These are phyloP conservation scores for Phyllosticta capitalensis DNA, from an alignment of 2,329 filamentous ascomycete species.

Conservation along the genomic window DNA sequence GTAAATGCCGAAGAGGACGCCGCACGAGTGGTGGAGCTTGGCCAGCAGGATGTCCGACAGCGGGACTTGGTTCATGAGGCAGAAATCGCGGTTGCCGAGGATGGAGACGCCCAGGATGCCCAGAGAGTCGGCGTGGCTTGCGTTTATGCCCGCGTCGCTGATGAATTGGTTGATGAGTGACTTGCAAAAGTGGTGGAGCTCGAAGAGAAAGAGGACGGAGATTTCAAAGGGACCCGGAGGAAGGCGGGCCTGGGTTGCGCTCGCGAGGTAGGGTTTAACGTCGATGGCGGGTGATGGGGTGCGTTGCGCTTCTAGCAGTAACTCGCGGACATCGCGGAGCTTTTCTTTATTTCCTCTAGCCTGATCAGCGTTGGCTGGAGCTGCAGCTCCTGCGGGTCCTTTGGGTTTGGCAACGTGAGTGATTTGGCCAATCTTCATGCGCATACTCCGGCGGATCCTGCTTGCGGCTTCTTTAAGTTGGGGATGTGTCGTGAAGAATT, in stretches of 20 bases:
- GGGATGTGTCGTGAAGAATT: constrained; percentile 17
- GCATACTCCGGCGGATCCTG: constrained; percentile 24
- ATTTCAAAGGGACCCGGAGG: constrained; percentile 2
- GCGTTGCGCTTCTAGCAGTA: neutral
- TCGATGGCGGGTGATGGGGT: constrained; percentile 17
- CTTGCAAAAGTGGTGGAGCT: constrained; percentile 70
- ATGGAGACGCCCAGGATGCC: constrained; percentile 51
- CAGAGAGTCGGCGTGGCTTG: constrained; percentile 56
- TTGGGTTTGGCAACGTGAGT: constrained; percentile 16
- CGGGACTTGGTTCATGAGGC: constrained; percentile 39
- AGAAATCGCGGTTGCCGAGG: neutral
- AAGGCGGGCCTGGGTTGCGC: neutral
- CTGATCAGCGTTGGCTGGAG: neutral
- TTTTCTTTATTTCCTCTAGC: neutral
- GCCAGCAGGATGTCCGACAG: constrained; percentile 79
- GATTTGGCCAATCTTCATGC: constrained; percentile 25
- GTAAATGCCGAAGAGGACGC: constrained; percentile 74
- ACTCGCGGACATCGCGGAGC: constrained; percentile 21
- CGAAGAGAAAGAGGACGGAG: constrained; percentile 46
- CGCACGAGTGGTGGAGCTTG: constrained; percentile 72
- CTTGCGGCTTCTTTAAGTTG: constrained; percentile 21
- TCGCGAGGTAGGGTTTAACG: constrained; percentile 21
- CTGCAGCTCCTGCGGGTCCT: constrained; percentile 18
- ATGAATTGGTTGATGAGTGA: constrained; percentile 54
- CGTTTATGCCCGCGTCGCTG: constrained; percentile 29